These are phyloP conservation scores for Chlorella ohadii DNA, from an alignment of 139 green algal species.

Conservation along the genomic window DNA sequence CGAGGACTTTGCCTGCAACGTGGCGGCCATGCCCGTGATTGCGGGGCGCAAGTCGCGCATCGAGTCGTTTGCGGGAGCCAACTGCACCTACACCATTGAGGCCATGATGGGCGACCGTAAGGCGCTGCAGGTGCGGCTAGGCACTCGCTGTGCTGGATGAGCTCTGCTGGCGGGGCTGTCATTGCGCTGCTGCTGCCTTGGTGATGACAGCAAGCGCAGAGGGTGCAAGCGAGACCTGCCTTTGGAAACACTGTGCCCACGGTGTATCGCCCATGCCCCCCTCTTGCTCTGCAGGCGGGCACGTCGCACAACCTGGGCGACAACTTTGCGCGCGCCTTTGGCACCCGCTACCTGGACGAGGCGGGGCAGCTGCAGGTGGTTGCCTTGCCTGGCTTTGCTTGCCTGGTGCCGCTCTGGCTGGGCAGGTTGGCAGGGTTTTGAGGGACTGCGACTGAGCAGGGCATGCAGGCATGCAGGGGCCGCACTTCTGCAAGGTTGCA, in stretches of 20 bases:
- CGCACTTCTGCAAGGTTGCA: too few species aligned
- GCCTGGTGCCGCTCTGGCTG: too few species aligned
- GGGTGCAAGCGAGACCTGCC: too few species aligned
- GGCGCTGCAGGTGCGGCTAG: conserved; percentile 77
- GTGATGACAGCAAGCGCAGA: too few species aligned
- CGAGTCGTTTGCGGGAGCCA: conserved; percentile 90
- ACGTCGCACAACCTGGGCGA: conserved; percentile 94
- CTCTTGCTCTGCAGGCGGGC: conserved; percentile 90
- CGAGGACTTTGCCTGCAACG: conserved; percentile 72
- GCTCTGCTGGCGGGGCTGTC: too few species aligned
- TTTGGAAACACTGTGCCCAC: too few species aligned
- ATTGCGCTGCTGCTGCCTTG: too few species aligned
- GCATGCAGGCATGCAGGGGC: too few species aligned
- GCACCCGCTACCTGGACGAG: conserved; percentile 75
- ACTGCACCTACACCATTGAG: conserved; percentile 98
- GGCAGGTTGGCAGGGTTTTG: too few species aligned
- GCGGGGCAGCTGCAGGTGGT: conserved; percentile 50
- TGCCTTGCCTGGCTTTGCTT: too few species aligned
- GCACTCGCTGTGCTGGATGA: not conserved
- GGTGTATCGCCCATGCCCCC: too few species aligned
- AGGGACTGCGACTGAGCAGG: too few species aligned
- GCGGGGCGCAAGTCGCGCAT: conserved; percentile 90
- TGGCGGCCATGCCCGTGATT: conserved; percentile 95
- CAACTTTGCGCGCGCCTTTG: conserved; percentile 95
- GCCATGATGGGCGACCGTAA: conserved; percentile 97